A percentile compares a stretch with the other conserved stretches of the same genome.
phyloP scores from a whole-genome alignment of 257 asterid genomes.

The Avicennia marina region DNA sequence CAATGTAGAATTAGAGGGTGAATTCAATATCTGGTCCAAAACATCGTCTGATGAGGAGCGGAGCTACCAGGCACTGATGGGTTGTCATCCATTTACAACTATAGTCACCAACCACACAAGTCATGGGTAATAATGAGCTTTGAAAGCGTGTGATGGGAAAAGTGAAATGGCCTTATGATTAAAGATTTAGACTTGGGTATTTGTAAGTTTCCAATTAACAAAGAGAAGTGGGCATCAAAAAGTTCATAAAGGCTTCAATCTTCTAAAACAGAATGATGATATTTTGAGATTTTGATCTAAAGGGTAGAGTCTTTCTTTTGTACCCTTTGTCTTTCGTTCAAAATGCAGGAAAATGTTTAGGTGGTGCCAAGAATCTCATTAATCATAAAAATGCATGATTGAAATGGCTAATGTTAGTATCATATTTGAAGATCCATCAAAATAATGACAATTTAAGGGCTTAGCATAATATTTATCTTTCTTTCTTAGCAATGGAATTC shows the following conservation, averaged over 20 bases:
- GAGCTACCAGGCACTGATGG: neutral
- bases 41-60: neutral
- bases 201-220: conserved; percentile 14
- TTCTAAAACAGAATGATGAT: conserved; percentile 25
- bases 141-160: conserved; percentile 29
- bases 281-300: conserved; percentile 18
- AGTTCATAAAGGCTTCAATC: conserved; percentile 16
- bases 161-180: conserved; percentile 22
- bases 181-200: conserved; percentile 16
- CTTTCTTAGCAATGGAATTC: too few species aligned
- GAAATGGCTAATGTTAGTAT: neutral
- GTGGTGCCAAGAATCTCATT: neutral
- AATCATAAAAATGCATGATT: neutral
- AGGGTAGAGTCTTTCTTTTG: conserved; percentile 20
- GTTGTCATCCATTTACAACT: conserved; percentile 21
- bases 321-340: conserved; percentile 20
- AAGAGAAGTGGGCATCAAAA: conserved; percentile 11
- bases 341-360: conserved; percentile 19
- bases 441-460: neutral
- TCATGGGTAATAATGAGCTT: conserved; percentile 28
- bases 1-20: too few species aligned
- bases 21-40: too few species aligned
- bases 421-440: neutral
- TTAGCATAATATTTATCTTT: too few species aligned
- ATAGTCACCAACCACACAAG: conserved; percentile 21